A percentile compares a stretch with the other conserved stretches of the same genome.
These are phyloP conservation scores for Crithidia brevicula DNA, from an alignment of 208 protist genomes.

Conservation along the genomic window DNA sequence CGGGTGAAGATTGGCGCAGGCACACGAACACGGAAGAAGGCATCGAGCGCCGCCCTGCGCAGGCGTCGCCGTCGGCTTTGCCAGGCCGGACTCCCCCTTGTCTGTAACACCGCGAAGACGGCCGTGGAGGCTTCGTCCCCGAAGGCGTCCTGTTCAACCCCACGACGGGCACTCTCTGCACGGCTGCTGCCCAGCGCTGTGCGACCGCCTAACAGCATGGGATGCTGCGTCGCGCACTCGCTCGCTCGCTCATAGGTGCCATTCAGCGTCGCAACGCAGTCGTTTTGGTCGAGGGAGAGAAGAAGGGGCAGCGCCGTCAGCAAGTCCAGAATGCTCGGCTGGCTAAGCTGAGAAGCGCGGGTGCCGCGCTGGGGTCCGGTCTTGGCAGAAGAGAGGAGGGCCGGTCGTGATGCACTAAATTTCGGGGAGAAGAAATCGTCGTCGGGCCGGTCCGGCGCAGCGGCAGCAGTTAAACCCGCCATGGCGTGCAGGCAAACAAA, in stretches of 20 bases:
- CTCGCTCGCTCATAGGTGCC: not conserved
- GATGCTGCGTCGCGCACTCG: not conserved
- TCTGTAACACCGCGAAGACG: constrained; percentile 19
- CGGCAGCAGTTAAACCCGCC: too few species aligned
- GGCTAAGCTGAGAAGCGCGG: not conserved
- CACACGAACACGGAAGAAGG: constrained; percentile 23
- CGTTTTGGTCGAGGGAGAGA: constrained; percentile 18
- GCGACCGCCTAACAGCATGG: too few species aligned
- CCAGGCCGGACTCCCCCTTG: constrained; percentile 5
- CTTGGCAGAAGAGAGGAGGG: not conserved
- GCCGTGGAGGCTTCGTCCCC: constrained; percentile 24
- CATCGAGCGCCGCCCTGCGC: constrained; percentile 24
- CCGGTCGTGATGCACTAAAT: not conserved
- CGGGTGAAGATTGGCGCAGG: constrained; percentile 18
- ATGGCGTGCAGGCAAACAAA: not conserved
- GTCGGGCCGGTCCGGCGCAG: too few species aligned
- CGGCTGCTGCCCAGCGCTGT: not conserved
- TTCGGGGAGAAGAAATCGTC: not conserved
- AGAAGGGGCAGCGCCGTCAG: constrained; percentile 33
- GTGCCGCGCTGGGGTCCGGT: not conserved
- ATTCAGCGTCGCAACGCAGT: constrained; percentile 20
- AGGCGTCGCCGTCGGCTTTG: constrained; percentile 18
- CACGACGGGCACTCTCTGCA: not conserved
- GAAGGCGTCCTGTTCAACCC: not conserved
- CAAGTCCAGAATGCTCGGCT: constrained; percentile 27